Base-by-base conservation (phyloP, 2,329 filamentous ascomycete species). In the Colletotrichum brevisporum region DNA sequence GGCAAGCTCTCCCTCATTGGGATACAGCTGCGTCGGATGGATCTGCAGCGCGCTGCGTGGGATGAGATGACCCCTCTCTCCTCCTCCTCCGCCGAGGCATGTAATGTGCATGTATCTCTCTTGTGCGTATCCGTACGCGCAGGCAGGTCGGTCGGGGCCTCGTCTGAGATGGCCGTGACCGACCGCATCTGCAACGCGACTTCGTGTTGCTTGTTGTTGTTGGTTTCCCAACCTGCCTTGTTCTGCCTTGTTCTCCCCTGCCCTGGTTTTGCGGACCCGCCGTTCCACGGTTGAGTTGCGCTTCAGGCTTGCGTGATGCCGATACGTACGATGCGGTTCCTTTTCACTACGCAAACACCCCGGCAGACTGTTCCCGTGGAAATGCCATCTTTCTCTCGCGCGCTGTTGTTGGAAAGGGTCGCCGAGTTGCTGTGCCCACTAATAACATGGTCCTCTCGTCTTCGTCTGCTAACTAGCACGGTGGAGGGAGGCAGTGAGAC, bases 11-110 rank as follows among this genome's bases (percentile, higher is more conserved):
- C 21, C 53, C 60, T 39, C 15, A 52, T 58, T 64, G 47, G 53
- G 53, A 52, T 36, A 57, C 21, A n/a, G 53, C 48, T 54, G 62
- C 50, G 50, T 59, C 54, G 10, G 27, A 68, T 59, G 61, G 66
- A 31, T 63, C 51, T 57, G 60, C 53, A 39, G 39, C 41, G 50
- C 27, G 18, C 31, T 36, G 45, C 45, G 52, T 6, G 58, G 51
- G 26, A 48, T 58, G 62, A 58, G 61, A 65, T 68, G 54, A 5
- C 45, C 45, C 15, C 54, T 24, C 21, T 24, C 21, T 24, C 21
- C 21, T 24, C 21, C 21, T 21, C 39, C 47, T 58, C 26, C 53
- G 27, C 31, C 31, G 31, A 36, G 31, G 43, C 58, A 67, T 43
- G 13, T 39, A 5, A 36, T 36, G 31, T 36, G 10, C 10, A 12